phyloP scores from a whole-genome alignment of 2,329 filamentous ascomycete genomes.

The Trichoderma brevicompactum region DNA sequence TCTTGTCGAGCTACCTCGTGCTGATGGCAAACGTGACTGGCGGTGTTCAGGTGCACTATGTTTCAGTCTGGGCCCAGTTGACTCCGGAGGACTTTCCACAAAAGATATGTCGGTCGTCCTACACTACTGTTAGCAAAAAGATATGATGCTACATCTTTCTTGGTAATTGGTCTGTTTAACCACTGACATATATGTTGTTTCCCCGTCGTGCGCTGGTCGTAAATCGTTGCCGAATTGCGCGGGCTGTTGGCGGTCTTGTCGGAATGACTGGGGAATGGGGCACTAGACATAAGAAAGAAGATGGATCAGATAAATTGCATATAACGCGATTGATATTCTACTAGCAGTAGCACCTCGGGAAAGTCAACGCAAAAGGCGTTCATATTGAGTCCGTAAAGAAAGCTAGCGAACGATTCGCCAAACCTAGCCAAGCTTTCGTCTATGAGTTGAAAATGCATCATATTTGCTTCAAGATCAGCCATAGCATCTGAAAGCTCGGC shows the following conservation, averaged over 20 bases:
- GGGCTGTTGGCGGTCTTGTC: constrained; percentile 63
- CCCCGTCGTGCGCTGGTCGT: constrained; percentile 54
- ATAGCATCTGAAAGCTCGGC: constrained; percentile 92
- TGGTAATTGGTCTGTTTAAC: neutral
- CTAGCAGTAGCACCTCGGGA: constrained; percentile 67
- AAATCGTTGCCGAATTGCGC: constrained; percentile 39
- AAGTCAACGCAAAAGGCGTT: constrained; percentile 99
- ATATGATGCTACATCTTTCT: neutral
- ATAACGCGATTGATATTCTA: neutral
- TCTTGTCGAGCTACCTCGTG: constrained; percentile 47
- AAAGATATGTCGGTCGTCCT: constrained; percentile 93
- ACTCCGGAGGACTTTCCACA: constrained; percentile 76
- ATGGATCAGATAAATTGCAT: constrained; percentile 4
- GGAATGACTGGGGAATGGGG: constrained; percentile 82
- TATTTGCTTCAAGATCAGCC: constrained; percentile 94
- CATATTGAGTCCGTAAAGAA: constrained; percentile 97
- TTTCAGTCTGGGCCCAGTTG: constrained; percentile 55
- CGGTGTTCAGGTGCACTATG: constrained; percentile 49
- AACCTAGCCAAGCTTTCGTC: constrained; percentile 93
- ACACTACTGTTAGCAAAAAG: constrained; percentile 30
- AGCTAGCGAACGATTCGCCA: constrained; percentile 93
- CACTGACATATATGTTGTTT: constrained; percentile 83
- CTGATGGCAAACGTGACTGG: constrained; percentile 54
- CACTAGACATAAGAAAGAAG: constrained; percentile 56
- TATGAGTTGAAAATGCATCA: constrained; percentile 92